A percentile compares a stretch with the other conserved stretches of the same genome.
These are phyloP conservation scores for Nakazawaea pomicola DNA, from an alignment of 805 yeast species.

Conservation along the genomic window DNA sequence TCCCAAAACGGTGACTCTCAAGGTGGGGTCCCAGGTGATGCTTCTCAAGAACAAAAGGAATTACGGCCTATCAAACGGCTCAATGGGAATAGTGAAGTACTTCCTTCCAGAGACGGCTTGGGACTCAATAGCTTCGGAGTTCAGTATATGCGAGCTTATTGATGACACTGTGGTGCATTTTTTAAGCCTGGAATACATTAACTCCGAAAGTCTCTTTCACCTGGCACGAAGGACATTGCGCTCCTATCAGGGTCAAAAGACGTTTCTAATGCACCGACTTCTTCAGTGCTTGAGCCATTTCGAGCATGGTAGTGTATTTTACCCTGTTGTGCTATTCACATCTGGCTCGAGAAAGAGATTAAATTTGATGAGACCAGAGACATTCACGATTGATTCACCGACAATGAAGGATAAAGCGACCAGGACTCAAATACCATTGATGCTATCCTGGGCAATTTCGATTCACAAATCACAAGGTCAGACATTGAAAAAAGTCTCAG, in stretches of 20 bases:
- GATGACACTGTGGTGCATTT: conserved; percentile 17
- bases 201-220: too few relatives aligned
- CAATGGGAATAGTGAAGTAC: conserved; percentile 71
- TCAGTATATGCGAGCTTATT: conserved; percentile 3
- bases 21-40: conserved; percentile 92
- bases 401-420: conserved; percentile 12
- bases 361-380: conserved; percentile 27
- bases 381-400: conserved; percentile 29
- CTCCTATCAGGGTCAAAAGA: too few relatives aligned
- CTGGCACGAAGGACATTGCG: too few relatives aligned
- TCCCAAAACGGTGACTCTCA: conserved; percentile 53
- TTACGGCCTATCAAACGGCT: conserved; percentile 72
- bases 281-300: too few relatives aligned
- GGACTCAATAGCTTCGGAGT: conserved; percentile 17
- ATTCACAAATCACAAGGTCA: conserved; percentile 87
- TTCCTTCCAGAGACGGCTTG: conserved; percentile 34
- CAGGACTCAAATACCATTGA: conserved; percentile 61
- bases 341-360: conserved; percentile 17
- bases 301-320: too few relatives aligned
- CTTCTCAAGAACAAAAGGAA: conserved; percentile 77
- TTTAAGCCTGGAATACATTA: too few relatives aligned
- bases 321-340: conserved; percentile 40
- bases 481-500: conserved; percentile 63
- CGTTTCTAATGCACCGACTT: too few relatives aligned
- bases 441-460: conserved; percentile 78